Percentiles rank a stretch among this genome's conserved stretches.
Conservation (phyloP, 371 early-diverging fungal species). For the Syncephalis fuscata region DNA sequence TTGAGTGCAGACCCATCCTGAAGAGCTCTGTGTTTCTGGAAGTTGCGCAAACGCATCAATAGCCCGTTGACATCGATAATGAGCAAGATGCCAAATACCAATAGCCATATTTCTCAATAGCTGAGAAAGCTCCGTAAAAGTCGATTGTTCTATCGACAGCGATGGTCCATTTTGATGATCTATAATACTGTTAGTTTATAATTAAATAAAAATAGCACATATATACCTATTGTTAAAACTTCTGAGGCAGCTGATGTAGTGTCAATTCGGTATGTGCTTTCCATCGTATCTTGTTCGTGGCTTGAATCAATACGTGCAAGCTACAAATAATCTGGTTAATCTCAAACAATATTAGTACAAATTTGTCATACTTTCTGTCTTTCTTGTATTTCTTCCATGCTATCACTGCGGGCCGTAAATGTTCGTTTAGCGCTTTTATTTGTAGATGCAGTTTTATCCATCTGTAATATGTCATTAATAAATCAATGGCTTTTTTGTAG, state of each 20-base stretch:
- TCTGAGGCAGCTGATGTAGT: too few species aligned
- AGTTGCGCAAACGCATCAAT: constrained; percentile 20
- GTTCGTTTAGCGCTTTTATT: not conserved
- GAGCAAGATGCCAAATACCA: constrained; percentile 15
- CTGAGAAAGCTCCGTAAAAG: constrained; percentile 4
- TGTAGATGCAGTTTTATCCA: too few species aligned
- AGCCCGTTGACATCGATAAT: constrained; percentile 21
- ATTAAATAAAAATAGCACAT: too few species aligned
- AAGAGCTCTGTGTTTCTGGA: constrained; percentile 19
- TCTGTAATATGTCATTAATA: too few species aligned
- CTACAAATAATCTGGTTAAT: not conserved
- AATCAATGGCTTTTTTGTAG: too few species aligned
- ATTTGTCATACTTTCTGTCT: not conserved
- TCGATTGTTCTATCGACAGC: too few species aligned
- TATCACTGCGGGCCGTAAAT: not conserved
- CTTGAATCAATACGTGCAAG: not conserved
- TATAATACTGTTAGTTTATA: too few species aligned
- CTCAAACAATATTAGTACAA: not conserved
- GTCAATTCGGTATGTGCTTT: too few species aligned
- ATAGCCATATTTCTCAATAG: constrained; percentile 13
- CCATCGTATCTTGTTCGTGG: not conserved
- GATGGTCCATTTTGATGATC: too few species aligned
- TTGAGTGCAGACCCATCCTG: constrained; percentile 34
- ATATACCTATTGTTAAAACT: too few species aligned
- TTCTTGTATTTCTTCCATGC: not conserved